These are phyloP conservation scores for Hondaea fermentalgiana DNA, from an alignment of 108 stramenopile species.

Conservation along the genomic window DNA sequence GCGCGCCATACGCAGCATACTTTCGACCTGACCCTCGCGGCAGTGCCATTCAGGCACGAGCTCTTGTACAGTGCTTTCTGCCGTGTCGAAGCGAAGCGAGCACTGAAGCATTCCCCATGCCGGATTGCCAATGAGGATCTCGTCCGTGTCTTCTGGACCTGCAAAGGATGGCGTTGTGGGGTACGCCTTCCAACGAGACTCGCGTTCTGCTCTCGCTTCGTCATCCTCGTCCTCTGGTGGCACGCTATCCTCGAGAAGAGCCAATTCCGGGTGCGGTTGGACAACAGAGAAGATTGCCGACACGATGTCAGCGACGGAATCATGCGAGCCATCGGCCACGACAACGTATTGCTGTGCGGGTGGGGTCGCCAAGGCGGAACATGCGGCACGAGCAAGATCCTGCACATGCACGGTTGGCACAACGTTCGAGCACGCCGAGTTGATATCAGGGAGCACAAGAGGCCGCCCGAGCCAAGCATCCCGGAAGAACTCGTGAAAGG, in stretches of 20 bases:
- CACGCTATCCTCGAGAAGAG: not conserved
- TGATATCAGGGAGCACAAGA: not conserved
- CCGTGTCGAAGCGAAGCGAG: not conserved
- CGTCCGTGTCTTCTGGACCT: not conserved
- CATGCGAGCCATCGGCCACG: not conserved
- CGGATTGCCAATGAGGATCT: not conserved
- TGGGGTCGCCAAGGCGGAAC: not conserved
- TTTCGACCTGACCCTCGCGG: not conserved
- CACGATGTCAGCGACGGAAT: not conserved
- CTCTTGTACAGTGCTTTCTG: not conserved
- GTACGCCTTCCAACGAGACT: not conserved
- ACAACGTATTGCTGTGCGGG: not conserved
- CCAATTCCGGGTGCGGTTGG: not conserved
- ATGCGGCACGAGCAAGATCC: not conserved
- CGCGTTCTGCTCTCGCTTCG: not conserved
- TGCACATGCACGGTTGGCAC: not conserved
- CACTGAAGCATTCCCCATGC: not conserved
- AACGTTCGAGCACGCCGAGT: not conserved
- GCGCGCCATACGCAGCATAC: not conserved
- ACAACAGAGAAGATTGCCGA: constrained; percentile 13
- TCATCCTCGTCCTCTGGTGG: not conserved
- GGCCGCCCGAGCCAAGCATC: constrained; percentile 9
- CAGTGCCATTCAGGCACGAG: not conserved
- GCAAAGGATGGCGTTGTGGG: not conserved
- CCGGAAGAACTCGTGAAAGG: not conserved